Conservation (phyloP, 306 rosid species). For the Trifolium fragiferum region DNA sequence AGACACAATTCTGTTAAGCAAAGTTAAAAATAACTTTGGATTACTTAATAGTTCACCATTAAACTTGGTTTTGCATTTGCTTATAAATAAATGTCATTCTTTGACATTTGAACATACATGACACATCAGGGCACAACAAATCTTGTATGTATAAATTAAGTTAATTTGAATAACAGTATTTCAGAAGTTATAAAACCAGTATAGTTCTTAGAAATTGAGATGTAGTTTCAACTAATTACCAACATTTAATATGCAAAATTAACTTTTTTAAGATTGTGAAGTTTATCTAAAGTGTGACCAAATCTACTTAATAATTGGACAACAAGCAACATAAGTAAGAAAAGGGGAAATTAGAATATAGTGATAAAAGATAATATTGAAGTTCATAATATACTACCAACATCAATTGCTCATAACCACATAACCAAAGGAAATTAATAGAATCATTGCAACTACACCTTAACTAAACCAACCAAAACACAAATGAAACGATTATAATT, state of each 20-base stretch:
- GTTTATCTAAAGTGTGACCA: not conserved
- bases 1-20: not conserved
- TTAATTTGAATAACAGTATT: not conserved
- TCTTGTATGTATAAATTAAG: not conserved
- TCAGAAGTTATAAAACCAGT: not conserved
- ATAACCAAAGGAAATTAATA: not conserved
- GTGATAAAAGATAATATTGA: not conserved
- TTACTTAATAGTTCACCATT: too few relatives aligned
- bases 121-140: not conserved
- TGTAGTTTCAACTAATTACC: too few relatives aligned
- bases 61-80: not conserved
- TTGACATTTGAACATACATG: not conserved
- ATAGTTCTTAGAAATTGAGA: not conserved
- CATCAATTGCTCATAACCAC: not conserved
- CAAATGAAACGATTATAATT: not conserved
- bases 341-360: not conserved
- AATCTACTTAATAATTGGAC: not conserved
- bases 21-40: not conserved
- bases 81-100: not conserved
- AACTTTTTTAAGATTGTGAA: not conserved
- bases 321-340: not conserved
- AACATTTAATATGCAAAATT: not conserved
- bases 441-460: too few relatives aligned
- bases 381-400: not conserved
- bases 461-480: not conserved